Evolutionary conservation across 2,329 filamentous ascomycete genomes (phyloP).

Genomic region (Tolypocladium tropicale): DNA sequence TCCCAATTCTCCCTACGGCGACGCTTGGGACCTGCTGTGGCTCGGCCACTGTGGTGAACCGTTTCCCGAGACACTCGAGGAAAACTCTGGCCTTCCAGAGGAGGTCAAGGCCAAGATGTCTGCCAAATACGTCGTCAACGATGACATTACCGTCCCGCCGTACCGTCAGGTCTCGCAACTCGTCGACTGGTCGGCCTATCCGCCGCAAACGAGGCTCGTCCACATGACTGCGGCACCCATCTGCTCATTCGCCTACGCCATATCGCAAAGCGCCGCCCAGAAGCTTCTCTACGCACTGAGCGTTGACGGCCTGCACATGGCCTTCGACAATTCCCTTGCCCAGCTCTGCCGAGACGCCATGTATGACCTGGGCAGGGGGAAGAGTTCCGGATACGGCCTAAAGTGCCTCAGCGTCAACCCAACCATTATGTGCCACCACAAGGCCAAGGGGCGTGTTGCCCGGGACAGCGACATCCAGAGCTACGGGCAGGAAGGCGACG

Average conservation of each 20-base stretch:
- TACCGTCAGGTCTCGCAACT: slow-evolving; percentile 10
- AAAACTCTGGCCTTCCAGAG: slow-evolving; percentile 7
- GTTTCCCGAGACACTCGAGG: slow-evolving; percentile 15
- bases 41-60: slow-evolving; percentile 33
- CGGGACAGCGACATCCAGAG: slow-evolving; percentile 21
- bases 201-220: slow-evolving; percentile 29
- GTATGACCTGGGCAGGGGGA: slow-evolving; percentile 9
- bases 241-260: slow-evolving; percentile 32
- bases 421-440: slow-evolving; percentile 23
- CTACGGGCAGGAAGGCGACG: slow-evolving; percentile 6
- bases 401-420: slow-evolving; percentile 23
- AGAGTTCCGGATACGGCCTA: slow-evolving; percentile 1
- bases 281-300: slow-evolving; percentile 32
- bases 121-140: slow-evolving; percentile 10
- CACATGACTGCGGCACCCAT: slow-evolving; percentile 31
- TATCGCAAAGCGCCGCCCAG: slow-evolving; percentile 31
- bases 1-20: slow-evolving; percentile 30
- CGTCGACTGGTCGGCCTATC: slow-evolving; percentile 20
- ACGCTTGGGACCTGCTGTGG: slow-evolving; percentile 41
- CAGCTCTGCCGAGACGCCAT: slow-evolving; percentile 32
- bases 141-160: slow-evolving; percentile 24
- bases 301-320: slow-evolving; percentile 25
- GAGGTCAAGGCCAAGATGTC: slow-evolving; percentile 3
- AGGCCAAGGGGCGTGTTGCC: slow-evolving; percentile 14
- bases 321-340: slow-evolving; percentile 32